Base-by-base conservation (phyloP, 805 yeast species). In the Cyberlindnera japonica region DNA sequence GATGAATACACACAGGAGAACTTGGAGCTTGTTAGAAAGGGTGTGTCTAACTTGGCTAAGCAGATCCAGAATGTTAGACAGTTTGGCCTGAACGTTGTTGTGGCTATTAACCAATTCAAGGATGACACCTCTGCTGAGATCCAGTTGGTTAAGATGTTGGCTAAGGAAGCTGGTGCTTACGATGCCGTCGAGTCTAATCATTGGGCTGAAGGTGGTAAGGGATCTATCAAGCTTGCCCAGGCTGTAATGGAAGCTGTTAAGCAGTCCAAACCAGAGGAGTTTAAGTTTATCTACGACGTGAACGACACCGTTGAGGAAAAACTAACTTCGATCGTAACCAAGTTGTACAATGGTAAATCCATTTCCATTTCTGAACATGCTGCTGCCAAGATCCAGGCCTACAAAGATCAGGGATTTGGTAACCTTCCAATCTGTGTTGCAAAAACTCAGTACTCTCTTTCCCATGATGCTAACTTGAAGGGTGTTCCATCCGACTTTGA, bases 191-290 rank as follows among this genome's bases (percentile, higher is more conserved):
- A 80, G 36, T 80, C 90, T 20, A 81, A 84, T 72, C 95, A 84
- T 61, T 84, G 91, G 91, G 89, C 81, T 58, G 76, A 81, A 65
- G 95, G 95, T 69, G 95, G 95, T 57, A 67, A 64, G 47, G 95
- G 95, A 54, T 88, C 95, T 2, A 72, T 82, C 43, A 80, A 77
- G 41, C 69, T 84, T 52, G 95, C 93, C 35, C 54, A 77, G 37
- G 83, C 87, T 34, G 82, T 84, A 47, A 78, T 82, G 45, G 69
- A 71, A 43, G 81, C 86, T 13, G 74, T 79, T 33, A 69, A 75
- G 57, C 63, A 71, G 29, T 60, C 67, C 43, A 67, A 65, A 45
- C 59, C 58, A 26, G 54, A 58, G 13, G 57, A 71, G 27, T 66
- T 67, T 65, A 60, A 64, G 43, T 83, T 77, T 68, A 67, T 81